A percentile compares a stretch with the other conserved stretches of the same genome.
These are phyloP conservation scores for Allium cepa DNA, from an alignment of 106 monocot species.

Conservation along the genomic window DNA sequence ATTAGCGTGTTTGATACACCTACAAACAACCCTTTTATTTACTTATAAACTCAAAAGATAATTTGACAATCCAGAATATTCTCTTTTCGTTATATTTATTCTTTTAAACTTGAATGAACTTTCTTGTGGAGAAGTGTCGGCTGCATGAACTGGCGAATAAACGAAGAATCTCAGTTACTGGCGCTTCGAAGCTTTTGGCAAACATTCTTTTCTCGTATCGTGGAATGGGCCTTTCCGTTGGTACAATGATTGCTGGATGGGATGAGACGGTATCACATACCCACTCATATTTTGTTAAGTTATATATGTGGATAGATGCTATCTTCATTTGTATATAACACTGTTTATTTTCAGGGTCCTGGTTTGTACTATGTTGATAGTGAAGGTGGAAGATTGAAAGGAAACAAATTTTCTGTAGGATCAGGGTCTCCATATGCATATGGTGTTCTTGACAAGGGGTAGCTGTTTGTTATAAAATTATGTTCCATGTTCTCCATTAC, in stretches of 20 bases:
- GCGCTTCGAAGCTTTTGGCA: conserved; percentile 86
- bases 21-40: too few species aligned
- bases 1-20: not conserved
- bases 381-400: conserved; percentile 67
- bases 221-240: conserved; percentile 84
- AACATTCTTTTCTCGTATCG: conserved; percentile 79
- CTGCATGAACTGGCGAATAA: conserved; percentile 89
- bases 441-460: conserved; percentile 63
- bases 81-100: not conserved
- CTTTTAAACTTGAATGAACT: not conserved
- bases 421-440: conserved; percentile 71
- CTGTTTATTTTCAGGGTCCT: conserved; percentile 26
- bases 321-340: too few species aligned
- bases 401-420: conserved; percentile 54
- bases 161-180: conserved; percentile 78
- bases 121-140: conserved; percentile 42
- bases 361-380: conserved; percentile 59
- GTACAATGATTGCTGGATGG: conserved; percentile 98
- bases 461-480: not conserved
- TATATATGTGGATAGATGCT: too few species aligned
- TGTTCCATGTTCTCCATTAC: not conserved
- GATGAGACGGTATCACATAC: conserved; percentile 59
- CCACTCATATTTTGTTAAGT: too few species aligned
- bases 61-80: too few species aligned
- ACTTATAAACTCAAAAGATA: too few species aligned